These are phyloP conservation scores for Alternaria gaisen DNA, from an alignment of 2,329 filamentous ascomycete genomes.

Conservation along the genomic window DNA sequence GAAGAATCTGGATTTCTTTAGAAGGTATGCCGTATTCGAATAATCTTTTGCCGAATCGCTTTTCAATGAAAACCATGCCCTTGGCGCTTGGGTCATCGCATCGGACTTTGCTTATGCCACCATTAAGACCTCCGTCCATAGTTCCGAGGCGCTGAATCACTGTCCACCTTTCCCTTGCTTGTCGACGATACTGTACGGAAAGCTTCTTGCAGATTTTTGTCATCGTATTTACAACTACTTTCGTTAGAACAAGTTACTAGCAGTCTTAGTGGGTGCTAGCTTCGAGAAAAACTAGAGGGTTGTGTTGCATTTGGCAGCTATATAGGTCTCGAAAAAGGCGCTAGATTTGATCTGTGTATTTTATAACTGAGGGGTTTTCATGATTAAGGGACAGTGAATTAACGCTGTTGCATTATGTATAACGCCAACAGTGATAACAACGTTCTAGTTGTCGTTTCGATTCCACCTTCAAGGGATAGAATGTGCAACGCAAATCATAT, in stretches of 20 bases:
- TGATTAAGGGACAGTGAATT: background rate
- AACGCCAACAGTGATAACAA: background rate
- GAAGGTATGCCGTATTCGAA: slow-evolving; percentile 7
- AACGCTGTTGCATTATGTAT: background rate
- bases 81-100: slow-evolving; percentile 10
- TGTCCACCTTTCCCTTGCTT: slow-evolving; percentile 3
- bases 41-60: slow-evolving; percentile 10
- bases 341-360: background rate
- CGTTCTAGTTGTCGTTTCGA: background rate
- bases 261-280: background rate
- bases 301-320: background rate
- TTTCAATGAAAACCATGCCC: slow-evolving; percentile 24
- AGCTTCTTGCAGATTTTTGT: slow-evolving; percentile 8
- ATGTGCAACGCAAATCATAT: background rate
- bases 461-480: background rate
- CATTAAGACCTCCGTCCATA: slow-evolving; percentile 18
- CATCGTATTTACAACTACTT: background rate
- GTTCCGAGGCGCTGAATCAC: slow-evolving; percentile 8
- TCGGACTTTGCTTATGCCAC: slow-evolving; percentile 10
- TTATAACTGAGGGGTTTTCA: background rate
- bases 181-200: background rate
- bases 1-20: slow-evolving; percentile 21
- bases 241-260: background rate
- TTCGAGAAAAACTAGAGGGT: background rate
- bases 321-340: background rate